Base-by-base conservation (phyloP, 108 stramenopile genomes). In the Fistulifera pelliculosa region DNA sequence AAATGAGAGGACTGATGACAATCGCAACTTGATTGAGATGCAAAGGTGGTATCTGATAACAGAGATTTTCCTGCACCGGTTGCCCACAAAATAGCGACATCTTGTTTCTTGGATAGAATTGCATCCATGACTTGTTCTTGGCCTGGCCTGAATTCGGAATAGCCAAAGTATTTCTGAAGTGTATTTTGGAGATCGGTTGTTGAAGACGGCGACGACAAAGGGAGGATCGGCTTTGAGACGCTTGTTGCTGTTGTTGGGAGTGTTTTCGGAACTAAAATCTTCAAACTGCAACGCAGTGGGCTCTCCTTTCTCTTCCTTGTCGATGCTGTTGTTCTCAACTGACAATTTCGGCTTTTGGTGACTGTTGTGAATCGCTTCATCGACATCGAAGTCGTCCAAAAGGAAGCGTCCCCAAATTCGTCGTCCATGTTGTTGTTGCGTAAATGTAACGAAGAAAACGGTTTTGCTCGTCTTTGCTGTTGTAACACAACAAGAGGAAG, bases 21-120 rank as follows among this genome's bases (percentile, higher is more conserved):
- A 94, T 61, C 0, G 68, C 72, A 11, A 81, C 64, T 27, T 63
- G 54, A 49, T 69, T 43, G 23, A 53, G 16, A 49, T 80, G 72
- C 24, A 91, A 55, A 14, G 98, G 83, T 35, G 98, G 95, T 16
- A 97, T 65, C 61, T 90, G 85, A 74, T 92, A 98, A 31, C 75
- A 75, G 43, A 11, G 68, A 72, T 62, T 98, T 98, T 35, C 97
- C 97, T 1, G 79, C 69, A 10, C 95, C 97, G 0, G 97, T 98
- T 0, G 92, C 76, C 94, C 93, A 93, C 74, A 94, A 91, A 14
- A 94, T 85, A 38, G 88, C 89, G 0, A 77, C 77, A 64, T 95
- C 94, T 31, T 62, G 54, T 38, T 52, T 41, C 35, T 59, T 47
- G 7, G 53, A 18, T 13, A 68, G 54, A 19, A 56, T 21, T 5